Evolutionary conservation across 2,329 filamentous ascomycete species (phyloP).

Genomic region (Penicillium sp.): DNA sequence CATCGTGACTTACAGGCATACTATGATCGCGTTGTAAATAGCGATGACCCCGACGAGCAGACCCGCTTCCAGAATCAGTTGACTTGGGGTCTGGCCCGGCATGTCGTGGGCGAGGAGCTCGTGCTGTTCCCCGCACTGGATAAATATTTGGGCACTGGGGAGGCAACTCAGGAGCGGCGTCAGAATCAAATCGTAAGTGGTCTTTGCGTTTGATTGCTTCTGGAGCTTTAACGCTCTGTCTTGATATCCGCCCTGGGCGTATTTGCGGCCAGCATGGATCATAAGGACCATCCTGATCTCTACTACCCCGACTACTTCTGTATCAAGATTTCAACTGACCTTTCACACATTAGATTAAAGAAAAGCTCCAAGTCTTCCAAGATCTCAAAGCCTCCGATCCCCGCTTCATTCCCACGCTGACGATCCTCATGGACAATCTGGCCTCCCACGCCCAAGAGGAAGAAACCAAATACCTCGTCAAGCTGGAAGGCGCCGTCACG

Average conservation of each 20-base stretch:
- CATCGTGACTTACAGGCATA: constrained; percentile 46
- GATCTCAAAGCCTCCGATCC: constrained; percentile 43
- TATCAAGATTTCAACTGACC: not conserved
- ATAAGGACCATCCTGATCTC: not conserved
- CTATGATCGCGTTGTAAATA: constrained; percentile 48
- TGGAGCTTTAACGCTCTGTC: no score
- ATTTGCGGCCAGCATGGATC: not conserved
- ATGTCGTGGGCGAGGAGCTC: constrained; percentile 55
- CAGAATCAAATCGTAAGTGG: constrained; percentile 49
- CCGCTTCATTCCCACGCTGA: constrained; percentile 49
- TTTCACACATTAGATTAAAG: constrained; percentile 50
- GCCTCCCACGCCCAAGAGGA: constrained; percentile 54
- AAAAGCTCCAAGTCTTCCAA: constrained; percentile 55
- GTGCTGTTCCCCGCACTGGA: constrained; percentile 59
- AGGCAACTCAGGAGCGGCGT: constrained; percentile 53
- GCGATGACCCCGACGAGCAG: constrained; percentile 46
- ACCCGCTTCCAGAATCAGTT: constrained; percentile 54
- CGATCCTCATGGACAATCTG: constrained; percentile 49
- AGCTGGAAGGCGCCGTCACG: constrained; percentile 49
- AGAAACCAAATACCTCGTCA: constrained; percentile 53
- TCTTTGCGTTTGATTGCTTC: not conserved
- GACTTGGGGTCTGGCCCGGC: constrained; percentile 56
- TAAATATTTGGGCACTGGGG: constrained; percentile 49
- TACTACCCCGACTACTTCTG: not conserved
- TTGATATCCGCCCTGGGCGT: not conserved